phyloP scores from a whole-genome alignment of 2,329 filamentous ascomycete genomes.

The Cryphonectria nitschkei region DNA sequence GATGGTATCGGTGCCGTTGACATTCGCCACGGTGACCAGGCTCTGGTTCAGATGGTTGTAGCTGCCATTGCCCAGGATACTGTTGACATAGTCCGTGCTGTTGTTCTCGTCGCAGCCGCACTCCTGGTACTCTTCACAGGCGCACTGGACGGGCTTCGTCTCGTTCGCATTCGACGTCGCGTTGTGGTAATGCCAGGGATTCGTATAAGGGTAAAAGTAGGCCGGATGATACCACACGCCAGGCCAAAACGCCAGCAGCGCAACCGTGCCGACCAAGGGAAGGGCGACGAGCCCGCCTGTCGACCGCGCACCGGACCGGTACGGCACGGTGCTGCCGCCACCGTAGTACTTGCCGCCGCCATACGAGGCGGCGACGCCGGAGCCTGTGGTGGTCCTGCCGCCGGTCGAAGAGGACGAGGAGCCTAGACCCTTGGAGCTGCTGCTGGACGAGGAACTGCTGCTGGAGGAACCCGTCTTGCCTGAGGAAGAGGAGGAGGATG shows the following conservation, averaged over 20 bases:
- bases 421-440: conserved; percentile 33
- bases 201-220: conserved; percentile 62
- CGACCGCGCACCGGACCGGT: conserved; percentile 54
- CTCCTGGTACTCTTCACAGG: conserved; percentile 57
- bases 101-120: conserved; percentile 74
- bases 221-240: conserved; percentile 67
- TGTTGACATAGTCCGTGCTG: conserved; percentile 60
- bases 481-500: conserved; percentile 20
- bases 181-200: conserved; percentile 55
- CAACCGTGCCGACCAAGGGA: conserved; percentile 53
- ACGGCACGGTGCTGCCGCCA: conserved; percentile 66
- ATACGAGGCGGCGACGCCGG: conserved; percentile 59
- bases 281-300: conserved; percentile 52
- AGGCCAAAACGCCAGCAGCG: conserved; percentile 62
- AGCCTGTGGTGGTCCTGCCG: conserved; percentile 60
- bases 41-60: conserved; percentile 62
- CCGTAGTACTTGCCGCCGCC: conserved; percentile 69
- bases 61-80: conserved; percentile 68
- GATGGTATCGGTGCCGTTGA: conserved; percentile 67
- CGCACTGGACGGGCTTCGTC: conserved; percentile 63
- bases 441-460: conserved; percentile 7
- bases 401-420: conserved; percentile 47
- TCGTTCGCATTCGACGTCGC: conserved; percentile 56
- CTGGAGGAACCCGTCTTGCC: conserved; percentile 27
- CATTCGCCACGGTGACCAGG: conserved; percentile 62